These are phyloP conservation scores for Wickerhamiella qilinensis DNA, from an alignment of 805 yeast species.

Conservation along the genomic window DNA sequence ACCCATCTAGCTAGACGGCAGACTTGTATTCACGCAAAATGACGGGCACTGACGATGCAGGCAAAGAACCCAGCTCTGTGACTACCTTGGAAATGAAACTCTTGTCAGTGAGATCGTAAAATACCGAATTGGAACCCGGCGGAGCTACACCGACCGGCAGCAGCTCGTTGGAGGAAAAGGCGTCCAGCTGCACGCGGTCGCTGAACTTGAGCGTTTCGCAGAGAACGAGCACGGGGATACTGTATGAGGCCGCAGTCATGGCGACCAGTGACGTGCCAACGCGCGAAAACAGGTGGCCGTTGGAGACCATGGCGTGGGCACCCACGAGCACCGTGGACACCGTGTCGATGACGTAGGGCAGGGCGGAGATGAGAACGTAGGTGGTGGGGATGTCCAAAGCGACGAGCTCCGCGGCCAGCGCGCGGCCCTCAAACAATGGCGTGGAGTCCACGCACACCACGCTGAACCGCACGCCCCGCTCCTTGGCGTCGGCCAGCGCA, in stretches of 20 bases:
- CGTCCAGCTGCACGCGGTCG: constrained; percentile 87
- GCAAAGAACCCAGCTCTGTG: constrained; percentile 90
- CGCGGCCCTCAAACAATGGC: constrained; percentile 87
- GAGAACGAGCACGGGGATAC: constrained; percentile 87
- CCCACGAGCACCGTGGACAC: constrained; percentile 87
- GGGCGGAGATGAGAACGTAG: constrained; percentile 63
- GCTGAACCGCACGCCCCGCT: constrained; percentile 48
- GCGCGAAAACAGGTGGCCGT: constrained; percentile 81
- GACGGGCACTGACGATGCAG: constrained; percentile 97
- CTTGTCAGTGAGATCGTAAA: constrained; percentile 92
- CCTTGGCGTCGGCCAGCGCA: constrained; percentile 51
- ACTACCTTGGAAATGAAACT: constrained; percentile 85
- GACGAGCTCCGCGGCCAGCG: constrained; percentile 48
- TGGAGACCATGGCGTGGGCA: constrained; percentile 93
- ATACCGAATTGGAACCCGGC: constrained; percentile 53
- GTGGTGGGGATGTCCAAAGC: constrained; percentile 51
- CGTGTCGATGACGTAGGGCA: constrained; percentile 57
- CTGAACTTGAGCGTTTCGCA: constrained; percentile 91
- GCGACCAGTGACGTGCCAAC: constrained; percentile 92
- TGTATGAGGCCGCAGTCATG: constrained; percentile 72
- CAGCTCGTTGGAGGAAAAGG: constrained; percentile 86
- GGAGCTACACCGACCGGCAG: constrained; percentile 23
- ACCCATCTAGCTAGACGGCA: no score
- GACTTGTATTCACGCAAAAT: constrained; percentile 73
- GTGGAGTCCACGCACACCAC: constrained; percentile 84